Percentiles rank a stretch among this genome's conserved stretches.
phyloP scores from a whole-genome alignment of 345 rosid species.

The Corymbia maculata region DNA sequence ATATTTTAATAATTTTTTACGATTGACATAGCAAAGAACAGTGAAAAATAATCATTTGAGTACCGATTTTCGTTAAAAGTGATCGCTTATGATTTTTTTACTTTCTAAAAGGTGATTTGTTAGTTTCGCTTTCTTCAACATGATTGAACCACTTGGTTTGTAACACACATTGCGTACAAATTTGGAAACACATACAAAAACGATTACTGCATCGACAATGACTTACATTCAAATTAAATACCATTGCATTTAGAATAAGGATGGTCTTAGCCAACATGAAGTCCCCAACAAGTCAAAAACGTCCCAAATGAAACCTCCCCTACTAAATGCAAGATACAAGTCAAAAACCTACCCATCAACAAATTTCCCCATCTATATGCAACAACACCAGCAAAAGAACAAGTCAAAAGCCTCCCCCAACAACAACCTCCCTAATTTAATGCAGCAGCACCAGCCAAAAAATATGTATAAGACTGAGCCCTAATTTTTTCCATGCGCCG shows the following conservation, averaged over 20 bases:
- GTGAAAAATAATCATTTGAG: neutral
- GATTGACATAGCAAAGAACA: fast-evolving
- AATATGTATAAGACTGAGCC: neutral
- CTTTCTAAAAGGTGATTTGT: neutral
- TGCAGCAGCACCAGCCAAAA: neutral
- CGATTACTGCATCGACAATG: neutral
- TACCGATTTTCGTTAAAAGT: neutral
- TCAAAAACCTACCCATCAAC: neutral
- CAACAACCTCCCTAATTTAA: neutral
- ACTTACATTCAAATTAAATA: neutral
- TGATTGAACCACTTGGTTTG: neutral
- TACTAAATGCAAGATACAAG: neutral
- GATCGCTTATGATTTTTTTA: neutral
- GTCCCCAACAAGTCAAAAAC: neutral
- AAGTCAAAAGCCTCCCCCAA: neutral
- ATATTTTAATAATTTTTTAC: too few relatives aligned
- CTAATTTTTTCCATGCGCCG: neutral
- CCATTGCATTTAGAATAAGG: neutral
- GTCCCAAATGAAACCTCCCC: neutral
- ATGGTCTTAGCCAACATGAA: neutral
- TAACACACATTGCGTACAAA: fast-evolving
- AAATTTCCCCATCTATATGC: neutral
- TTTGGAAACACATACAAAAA: neutral
- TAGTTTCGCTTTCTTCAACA: neutral
- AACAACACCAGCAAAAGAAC: neutral